These are phyloP conservation scores for Platismatia glauca DNA, from an alignment of 495 filamentous ascomycete species.

Conservation along the genomic window DNA sequence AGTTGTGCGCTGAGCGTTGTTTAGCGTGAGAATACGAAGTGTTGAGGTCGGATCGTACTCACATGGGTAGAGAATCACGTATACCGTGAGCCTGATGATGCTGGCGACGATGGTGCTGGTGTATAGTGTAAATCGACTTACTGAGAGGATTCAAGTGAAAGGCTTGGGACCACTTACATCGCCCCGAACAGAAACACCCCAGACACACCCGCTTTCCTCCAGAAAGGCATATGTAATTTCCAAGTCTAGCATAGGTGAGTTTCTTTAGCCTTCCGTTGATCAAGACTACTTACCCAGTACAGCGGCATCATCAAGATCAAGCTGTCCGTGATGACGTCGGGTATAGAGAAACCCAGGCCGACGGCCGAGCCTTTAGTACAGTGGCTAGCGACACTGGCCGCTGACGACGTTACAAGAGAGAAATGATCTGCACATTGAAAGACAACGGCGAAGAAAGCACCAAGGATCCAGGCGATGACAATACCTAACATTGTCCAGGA, in stretches of 20 bases:
- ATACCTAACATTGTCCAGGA: background rate
- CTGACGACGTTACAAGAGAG: background rate
- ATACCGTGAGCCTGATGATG: too few relatives aligned
- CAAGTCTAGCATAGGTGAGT: background rate
- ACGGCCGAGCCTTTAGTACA: background rate
- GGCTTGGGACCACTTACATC: background rate
- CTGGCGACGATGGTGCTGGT: too few relatives aligned
- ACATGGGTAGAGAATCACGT: too few relatives aligned
- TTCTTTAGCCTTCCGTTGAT: background rate
- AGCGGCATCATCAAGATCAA: background rate
- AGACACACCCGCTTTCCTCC: background rate
- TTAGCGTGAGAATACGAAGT: too few relatives aligned
- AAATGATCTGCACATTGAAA: background rate
- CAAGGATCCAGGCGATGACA: background rate
- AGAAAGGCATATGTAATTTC: background rate
- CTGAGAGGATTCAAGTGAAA: too few relatives aligned
- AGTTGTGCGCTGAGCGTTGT: too few relatives aligned
- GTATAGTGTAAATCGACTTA: too few relatives aligned
- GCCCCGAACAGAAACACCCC: background rate
- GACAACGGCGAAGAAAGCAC: background rate
- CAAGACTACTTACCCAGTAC: background rate
- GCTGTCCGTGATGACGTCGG: background rate
- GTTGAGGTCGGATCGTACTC: too few relatives aligned
- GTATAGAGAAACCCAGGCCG: background rate
- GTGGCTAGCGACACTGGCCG: background rate